phyloP scores from a whole-genome alignment of 129 eudicot genomes.

The Flaveria ramosissima region DNA sequence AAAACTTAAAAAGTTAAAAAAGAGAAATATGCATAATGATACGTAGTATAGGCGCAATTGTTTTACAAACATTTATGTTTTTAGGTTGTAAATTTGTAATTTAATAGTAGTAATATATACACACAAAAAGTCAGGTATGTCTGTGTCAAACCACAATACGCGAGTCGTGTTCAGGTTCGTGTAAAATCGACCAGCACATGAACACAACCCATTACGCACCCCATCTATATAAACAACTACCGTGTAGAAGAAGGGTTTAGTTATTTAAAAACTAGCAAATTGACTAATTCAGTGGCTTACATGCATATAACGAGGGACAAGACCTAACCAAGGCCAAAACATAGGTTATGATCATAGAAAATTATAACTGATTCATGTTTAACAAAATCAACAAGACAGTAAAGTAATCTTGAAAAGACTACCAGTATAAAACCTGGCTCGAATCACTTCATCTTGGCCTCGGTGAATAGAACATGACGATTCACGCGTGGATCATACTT shows the following conservation, averaged over 20 bases:
- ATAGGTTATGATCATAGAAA: background rate
- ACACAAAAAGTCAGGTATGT: background rate
- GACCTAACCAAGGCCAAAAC: background rate
- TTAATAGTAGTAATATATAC: background rate
- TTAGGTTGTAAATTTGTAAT: background rate
- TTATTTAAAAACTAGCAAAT: background rate
- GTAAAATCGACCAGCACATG: background rate
- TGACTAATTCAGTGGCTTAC: background rate
- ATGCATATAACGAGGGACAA: background rate
- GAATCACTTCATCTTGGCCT: conserved; percentile 84
- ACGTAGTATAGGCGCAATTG: background rate
- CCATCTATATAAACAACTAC: background rate
- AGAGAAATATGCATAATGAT: background rate
- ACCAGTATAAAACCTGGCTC: background rate
- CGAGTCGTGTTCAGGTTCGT: background rate
- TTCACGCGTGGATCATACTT: conserved; percentile 95
- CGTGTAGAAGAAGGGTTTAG: background rate
- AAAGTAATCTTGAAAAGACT: background rate
- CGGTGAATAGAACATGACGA: conserved; percentile 79
- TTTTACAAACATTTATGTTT: background rate
- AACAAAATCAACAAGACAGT: background rate
- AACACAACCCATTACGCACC: background rate
- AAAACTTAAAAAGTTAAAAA: background rate
- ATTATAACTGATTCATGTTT: background rate
- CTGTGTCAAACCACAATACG: background rate